Conservation (phyloP, 2,329 filamentous ascomycete genomes). For the Scedosporium dehoogii region DNA sequence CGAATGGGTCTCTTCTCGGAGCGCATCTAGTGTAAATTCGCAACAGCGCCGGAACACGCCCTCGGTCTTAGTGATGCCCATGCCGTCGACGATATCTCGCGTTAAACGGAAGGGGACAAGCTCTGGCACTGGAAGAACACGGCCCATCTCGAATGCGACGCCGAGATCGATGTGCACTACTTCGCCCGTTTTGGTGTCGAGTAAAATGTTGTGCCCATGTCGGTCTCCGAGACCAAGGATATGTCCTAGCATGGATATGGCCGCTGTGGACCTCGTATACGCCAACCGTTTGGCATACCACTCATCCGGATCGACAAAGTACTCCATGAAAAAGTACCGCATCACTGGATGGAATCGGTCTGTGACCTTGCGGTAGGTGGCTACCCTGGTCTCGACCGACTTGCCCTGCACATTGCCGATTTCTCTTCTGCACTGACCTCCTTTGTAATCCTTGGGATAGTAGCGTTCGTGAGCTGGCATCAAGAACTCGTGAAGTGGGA, state of each 20-base stretch:
- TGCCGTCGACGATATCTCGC: conserved; percentile 89
- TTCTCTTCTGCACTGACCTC: conserved; percentile 64
- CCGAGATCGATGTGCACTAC: conserved; percentile 96
- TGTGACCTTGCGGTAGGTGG: conserved; percentile 66
- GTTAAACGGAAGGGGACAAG: conserved; percentile 92
- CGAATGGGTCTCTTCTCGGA: conserved; percentile 89
- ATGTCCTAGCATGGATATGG: conserved; percentile 90
- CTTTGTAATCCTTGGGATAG: conserved; percentile 73
- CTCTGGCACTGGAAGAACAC: conserved; percentile 90
- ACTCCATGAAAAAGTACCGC: conserved; percentile 94
- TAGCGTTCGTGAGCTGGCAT: conserved; percentile 85
- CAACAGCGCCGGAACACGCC: conserved; percentile 96
- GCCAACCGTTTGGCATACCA: conserved; percentile 88
- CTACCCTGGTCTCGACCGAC: conserved; percentile 59
- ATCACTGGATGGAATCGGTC: conserved; percentile 86
- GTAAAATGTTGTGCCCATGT: conserved; percentile 92
- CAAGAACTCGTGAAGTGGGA: conserved; percentile 84
- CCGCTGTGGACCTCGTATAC: conserved; percentile 87
- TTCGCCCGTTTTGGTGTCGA: conserved; percentile 83
- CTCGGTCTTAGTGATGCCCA: conserved; percentile 92
- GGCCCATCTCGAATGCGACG: conserved; percentile 92
- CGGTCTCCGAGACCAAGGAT: conserved; percentile 87
- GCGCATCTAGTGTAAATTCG: conserved; percentile 89
- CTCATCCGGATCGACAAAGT: conserved; percentile 85
- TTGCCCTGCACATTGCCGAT: conserved; percentile 65